A percentile compares a stretch with the other conserved stretches of the same genome.
phyloP scores from a whole-genome alignment of 2,329 filamentous ascomycete genomes.

The Aspergillus proliferans region DNA sequence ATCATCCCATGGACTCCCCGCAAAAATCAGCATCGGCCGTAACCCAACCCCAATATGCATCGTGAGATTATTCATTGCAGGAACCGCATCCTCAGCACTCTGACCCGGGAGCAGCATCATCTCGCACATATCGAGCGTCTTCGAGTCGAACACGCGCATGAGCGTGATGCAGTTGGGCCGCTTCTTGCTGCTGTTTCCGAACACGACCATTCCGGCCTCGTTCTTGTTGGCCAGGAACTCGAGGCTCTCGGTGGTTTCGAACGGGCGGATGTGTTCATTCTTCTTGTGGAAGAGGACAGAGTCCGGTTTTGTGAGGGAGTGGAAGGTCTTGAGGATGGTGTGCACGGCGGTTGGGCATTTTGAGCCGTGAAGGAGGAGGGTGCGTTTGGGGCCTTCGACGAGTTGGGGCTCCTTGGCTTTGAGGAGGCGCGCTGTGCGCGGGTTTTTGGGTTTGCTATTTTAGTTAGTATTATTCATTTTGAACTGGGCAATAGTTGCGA shows the following conservation, averaged over 20 bases:
- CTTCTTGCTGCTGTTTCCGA: slow-evolving; percentile 86
- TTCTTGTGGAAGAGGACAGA: slow-evolving; percentile 94
- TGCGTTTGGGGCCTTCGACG: slow-evolving; percentile 82
- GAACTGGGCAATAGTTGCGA: slow-evolving; percentile 3
- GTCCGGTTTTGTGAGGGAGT: slow-evolving; percentile 75
- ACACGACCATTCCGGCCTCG: slow-evolving; percentile 78
- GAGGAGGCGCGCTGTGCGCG: slow-evolving; percentile 89
- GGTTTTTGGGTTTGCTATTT: slow-evolving; percentile 64
- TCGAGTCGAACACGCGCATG: slow-evolving; percentile 73
- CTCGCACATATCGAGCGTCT: slow-evolving; percentile 93
- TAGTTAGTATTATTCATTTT: neutral
- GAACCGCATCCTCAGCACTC: slow-evolving; percentile 35
- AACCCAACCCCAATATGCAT: slow-evolving; percentile 65
- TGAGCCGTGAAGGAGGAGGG: slow-evolving; percentile 82
- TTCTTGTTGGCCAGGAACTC: slow-evolving; percentile 98
- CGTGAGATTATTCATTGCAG: slow-evolving; percentile 51
- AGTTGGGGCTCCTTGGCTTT: slow-evolving; percentile 87
- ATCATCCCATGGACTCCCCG: slow-evolving; percentile 80
- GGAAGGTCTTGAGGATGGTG: slow-evolving; percentile 77
- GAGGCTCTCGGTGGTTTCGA: slow-evolving; percentile 79
- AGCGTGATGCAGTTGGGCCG: slow-evolving; percentile 85
- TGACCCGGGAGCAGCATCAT: slow-evolving; percentile 70
- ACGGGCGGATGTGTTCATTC: slow-evolving; percentile 81
- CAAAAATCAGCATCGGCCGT: slow-evolving; percentile 86
- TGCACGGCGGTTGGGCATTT: slow-evolving; percentile 76